Evolutionary conservation across 305 asterid genomes (phyloP), one percentile per base, ranked within the genome.

Genomic region (Fraxinus nigra): DNA sequence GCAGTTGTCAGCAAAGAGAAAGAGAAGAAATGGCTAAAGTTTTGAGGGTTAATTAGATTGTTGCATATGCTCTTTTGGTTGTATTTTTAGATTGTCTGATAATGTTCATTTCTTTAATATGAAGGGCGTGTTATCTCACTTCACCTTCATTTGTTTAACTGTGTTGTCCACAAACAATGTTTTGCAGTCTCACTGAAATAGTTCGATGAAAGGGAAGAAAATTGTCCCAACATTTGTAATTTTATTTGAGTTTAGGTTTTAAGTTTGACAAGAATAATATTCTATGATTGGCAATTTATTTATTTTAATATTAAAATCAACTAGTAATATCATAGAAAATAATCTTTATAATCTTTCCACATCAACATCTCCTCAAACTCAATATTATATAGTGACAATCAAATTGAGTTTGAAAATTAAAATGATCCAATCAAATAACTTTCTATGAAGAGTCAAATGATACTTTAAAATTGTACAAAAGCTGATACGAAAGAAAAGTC

Each of bases 1-100:
- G 95, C 97, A 32, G 93, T 94, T 78, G 65, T 85, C 32, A 90
- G 90, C 65, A 94, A 90, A 78, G 99, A 95, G 86, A 96, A 82
- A 48, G 98, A 96, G 88, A 96, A 94, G 89, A 93, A 92, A 83
- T 96, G 99, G 98, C 93, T 96, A 70, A 93, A 96, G 84, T 96
- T 96, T 86, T 96, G 91, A 90, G 56, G 85, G 48, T 54, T 22
- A 72, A 51, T 63, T 75, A 56, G 78, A 61, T 56, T 67, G 75
- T 30, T 82, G 79, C 84, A 72, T 79, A 77, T 82, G 81, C 40
- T 81, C 79, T 33, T 85, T 43, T 24, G 72, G 59, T 79, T 28
- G 51, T n/a, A 26, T 43, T 70, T 16, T 35, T 63, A 48, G 65
- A 76, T 67, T 26, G 35, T 61, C 69, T 35, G 59, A 30, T 40